Evolutionary conservation across 169 alveolate species (phyloP), one percentile per base, ranked within the genome.

Genomic region (Cryptosporidium viatorum): DNA sequence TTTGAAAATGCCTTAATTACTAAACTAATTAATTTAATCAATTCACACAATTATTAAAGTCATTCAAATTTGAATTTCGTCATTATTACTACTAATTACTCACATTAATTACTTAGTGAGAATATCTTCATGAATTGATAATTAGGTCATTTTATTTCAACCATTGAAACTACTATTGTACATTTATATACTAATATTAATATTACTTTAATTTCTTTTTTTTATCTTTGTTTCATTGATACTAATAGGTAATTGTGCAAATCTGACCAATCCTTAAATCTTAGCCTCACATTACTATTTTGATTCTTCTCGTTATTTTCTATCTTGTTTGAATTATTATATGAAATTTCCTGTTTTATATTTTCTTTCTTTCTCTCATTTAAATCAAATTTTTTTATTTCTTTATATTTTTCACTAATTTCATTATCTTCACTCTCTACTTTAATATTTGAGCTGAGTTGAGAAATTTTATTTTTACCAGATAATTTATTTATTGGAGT

Each of bases 191-290:
- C 5, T 48, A 48, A 41, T 41, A 0, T 7, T 41, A 41, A 9
- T 9, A 41, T 41, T 41, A 41, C 12, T 41, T 41, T 9, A 8
- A 41, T 41, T 41, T 41, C 48, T 33, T 41, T 41, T 6, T 41
- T 41, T 10, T 48, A 16, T 48, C 12, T 23, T 14, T 16, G 55
- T 16, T 12, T 48, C 55, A 48, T 48, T 16, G 55, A 48, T 48
- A 48, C 55, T 48, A 37, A 18, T 18, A 68, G 14, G 52, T 68
- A 68, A 16, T 68, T 33, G 10, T 68, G 74, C 18, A 68, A 41
- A 37, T 68, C 74, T 9, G 74, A 33, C 74, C 74, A 68, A 16
- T 68, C 74, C 52, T 68, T 68, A n/a, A 68, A 68, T 68, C 31
- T 68, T 10, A 68, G 26, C 18, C 58, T 33, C 55, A 48, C 5